Percentiles rank a stretch among this genome's conserved stretches.
These are phyloP conservation scores for Ceratobasidium sp. DNA, from an alignment of 1,284 basidiomycete species.

Conservation along the genomic window DNA sequence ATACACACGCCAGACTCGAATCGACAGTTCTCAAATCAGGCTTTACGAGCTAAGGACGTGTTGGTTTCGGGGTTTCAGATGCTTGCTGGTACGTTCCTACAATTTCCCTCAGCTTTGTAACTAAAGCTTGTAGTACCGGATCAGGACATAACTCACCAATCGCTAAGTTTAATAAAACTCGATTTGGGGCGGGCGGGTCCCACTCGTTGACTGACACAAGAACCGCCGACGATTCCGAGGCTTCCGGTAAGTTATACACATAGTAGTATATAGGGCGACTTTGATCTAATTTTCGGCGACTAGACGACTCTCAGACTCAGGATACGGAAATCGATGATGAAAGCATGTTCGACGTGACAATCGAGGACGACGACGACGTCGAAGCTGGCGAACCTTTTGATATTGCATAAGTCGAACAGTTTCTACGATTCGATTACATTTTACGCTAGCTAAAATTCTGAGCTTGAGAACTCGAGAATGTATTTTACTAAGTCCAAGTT, in stretches of 20 bases:
- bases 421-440: conserved; percentile 17
- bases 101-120: too few relatives aligned
- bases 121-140: too few relatives aligned
- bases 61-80: background rate
- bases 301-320: background rate
- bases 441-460: conserved; percentile 14
- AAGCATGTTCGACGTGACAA: background rate
- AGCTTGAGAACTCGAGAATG: background rate
- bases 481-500: conserved; percentile 19
- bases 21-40: background rate
- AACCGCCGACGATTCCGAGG: too few relatives aligned
- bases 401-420: too few relatives aligned
- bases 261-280: too few relatives aligned
- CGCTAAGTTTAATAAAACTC: background rate
- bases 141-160: conserved; percentile 5
- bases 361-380: background rate
- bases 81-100: background rate
- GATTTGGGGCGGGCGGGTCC: background rate
- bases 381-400: background rate
- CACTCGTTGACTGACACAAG: too few relatives aligned
- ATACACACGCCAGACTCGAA: background rate
- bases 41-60: too few relatives aligned
- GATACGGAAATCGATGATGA: background rate
- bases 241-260: too few relatives aligned
- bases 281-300: too few relatives aligned